Conservation (phyloP, 345 rosid species). For the Laguncularia racemosa region DNA sequence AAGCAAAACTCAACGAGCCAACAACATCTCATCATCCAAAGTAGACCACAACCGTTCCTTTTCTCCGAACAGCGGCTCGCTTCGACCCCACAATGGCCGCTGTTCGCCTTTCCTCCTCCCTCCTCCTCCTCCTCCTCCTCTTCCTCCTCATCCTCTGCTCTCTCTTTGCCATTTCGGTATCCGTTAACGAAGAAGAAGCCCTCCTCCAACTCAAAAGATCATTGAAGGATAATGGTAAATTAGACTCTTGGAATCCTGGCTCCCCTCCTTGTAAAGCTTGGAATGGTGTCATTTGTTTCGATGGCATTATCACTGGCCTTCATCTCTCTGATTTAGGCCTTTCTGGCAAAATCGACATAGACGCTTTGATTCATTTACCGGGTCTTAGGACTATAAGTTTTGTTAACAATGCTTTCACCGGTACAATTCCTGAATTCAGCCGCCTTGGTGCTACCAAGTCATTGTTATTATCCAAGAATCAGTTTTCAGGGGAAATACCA, state of each 20-base stretch:
- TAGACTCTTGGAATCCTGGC: slow-evolving; percentile 49
- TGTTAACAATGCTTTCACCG: slow-evolving; percentile 48
- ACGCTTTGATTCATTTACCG: slow-evolving; percentile 30
- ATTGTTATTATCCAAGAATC: slow-evolving; percentile 42
- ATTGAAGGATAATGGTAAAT: slow-evolving; percentile 17
- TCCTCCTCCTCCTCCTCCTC: slow-evolving; percentile 11
- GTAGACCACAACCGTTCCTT: slow-evolving; percentile 13
- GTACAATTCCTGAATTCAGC: slow-evolving; percentile 50
- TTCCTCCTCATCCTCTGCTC: slow-evolving; percentile 5
- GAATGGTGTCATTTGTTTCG: slow-evolving; percentile 50
- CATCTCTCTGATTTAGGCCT: slow-evolving; percentile 43
- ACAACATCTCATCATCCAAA: slow-evolving; percentile 2
- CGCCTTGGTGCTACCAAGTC: slow-evolving; percentile 40
- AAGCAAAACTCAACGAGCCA: slow-evolving; percentile 14
- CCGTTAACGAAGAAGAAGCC: slow-evolving; percentile 26
- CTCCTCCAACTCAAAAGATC: slow-evolving; percentile 41
- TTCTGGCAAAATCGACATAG: slow-evolving; percentile 42
- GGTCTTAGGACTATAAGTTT: slow-evolving; percentile 51
- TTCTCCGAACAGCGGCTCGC: slow-evolving; percentile 42
- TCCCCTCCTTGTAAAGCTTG: slow-evolving; percentile 55
- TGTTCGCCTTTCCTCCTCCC: slow-evolving; percentile 16
- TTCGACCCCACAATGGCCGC: slow-evolving; percentile 45
- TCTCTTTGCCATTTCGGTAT: slow-evolving; percentile 5
- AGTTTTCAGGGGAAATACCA: slow-evolving; percentile 52
- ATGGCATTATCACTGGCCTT: slow-evolving; percentile 44